These are phyloP conservation scores for Roridomyces roridus DNA, from an alignment of 768 basidiomycete genomes.

Conservation along the genomic window DNA sequence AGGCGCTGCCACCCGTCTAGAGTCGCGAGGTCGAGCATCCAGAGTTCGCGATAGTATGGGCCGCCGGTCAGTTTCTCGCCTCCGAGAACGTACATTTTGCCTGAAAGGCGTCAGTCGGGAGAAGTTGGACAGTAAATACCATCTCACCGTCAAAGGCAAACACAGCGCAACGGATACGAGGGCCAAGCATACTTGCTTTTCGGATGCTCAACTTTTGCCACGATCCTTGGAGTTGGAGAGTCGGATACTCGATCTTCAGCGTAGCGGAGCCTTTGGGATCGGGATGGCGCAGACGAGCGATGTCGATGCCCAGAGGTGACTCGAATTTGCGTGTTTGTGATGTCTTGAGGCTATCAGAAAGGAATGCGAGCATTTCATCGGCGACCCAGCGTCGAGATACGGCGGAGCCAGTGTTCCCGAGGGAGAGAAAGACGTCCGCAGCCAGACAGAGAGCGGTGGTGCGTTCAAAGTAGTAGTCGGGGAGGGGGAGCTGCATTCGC, in stretches of 20 bases:
- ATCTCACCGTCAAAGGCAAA: conserved; percentile 37
- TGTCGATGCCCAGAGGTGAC: conserved; percentile 9
- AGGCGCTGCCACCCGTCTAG: conserved; percentile 32
- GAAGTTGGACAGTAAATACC: neutral
- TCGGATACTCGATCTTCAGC: conserved; percentile 20
- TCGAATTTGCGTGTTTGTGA: conserved; percentile 5
- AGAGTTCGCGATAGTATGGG: conserved; percentile 35
- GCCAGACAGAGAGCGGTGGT: conserved; percentile 26
- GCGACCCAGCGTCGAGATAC: conserved; percentile 33
- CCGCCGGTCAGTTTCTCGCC: conserved; percentile 32
- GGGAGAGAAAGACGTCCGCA: conserved; percentile 32
- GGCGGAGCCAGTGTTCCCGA: conserved; percentile 42
- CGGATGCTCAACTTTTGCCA: conserved; percentile 39
- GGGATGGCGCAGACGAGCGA: conserved; percentile 34
- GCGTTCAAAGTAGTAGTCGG: conserved; percentile 31
- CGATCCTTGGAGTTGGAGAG: conserved; percentile 41
- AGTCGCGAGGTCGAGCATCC: conserved; percentile 32
- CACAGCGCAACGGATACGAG: conserved; percentile 28
- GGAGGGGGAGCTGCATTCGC: neutral
- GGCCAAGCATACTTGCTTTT: conserved; percentile 6
- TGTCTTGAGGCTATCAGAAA: conserved; percentile 23
- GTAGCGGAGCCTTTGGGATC: conserved; percentile 28
- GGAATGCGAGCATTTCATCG: conserved; percentile 12
- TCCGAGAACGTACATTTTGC: conserved; percentile 35
- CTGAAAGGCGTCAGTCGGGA: conserved; percentile 11